Evolutionary conservation across 306 rosid species (phyloP).

Genomic region (Hippophae rhamnoides): DNA sequence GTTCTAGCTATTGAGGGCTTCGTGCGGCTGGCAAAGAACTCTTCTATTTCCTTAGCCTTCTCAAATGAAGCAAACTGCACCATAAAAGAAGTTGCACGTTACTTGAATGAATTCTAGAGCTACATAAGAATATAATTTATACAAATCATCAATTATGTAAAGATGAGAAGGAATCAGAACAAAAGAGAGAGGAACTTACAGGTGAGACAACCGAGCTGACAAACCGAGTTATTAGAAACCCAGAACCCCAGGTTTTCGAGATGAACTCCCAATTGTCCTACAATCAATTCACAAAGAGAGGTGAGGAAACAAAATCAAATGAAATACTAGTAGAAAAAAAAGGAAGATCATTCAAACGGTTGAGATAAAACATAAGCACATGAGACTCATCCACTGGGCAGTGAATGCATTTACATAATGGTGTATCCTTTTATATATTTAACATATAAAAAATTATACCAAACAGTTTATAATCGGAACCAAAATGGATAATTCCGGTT

Average conservation of each 20-base stretch:
- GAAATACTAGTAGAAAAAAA: neutral
- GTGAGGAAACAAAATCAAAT: neutral
- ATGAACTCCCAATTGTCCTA: slow-evolving; percentile 71
- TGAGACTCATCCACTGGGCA: no score
- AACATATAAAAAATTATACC: no score
- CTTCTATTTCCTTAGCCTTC: slow-evolving; percentile 73
- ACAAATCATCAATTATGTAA: no score
- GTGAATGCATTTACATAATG: no score
- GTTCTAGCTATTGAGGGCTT: slow-evolving; percentile 58
- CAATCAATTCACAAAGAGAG: slow-evolving; percentile 1
- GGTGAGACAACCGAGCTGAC: slow-evolving; percentile 63
- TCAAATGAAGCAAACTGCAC: slow-evolving; percentile 77
- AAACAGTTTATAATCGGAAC: no score
- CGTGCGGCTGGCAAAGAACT: slow-evolving; percentile 48
- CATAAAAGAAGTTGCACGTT: neutral
- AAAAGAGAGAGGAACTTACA: slow-evolving; percentile 39
- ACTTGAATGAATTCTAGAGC: neutral
- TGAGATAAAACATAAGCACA: no score
- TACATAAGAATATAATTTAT: neutral
- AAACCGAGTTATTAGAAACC: slow-evolving; percentile 63
- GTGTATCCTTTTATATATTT: no score
- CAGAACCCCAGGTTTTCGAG: slow-evolving; percentile 57
- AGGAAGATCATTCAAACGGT: neutral
- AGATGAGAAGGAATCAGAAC: neutral
- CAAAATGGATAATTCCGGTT: no score